A percentile compares a stretch with the other conserved stretches of the same genome.
Evolutionary conservation across 148 eudicot species (phyloP).

Genomic region (Chenopodium berlandieri): DNA sequence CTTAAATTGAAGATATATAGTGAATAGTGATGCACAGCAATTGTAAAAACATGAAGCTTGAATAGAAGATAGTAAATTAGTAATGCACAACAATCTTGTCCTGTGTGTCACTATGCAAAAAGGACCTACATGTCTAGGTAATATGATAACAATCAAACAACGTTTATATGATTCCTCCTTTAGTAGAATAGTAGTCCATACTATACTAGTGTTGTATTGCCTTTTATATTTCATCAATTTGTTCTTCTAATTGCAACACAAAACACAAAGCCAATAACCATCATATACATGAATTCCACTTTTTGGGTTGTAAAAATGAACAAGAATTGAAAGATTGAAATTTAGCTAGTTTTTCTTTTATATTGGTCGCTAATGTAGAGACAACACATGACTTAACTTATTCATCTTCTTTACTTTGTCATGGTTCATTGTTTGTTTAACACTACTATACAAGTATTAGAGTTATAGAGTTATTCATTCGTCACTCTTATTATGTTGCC

Average conservation of each 20-base stretch:
- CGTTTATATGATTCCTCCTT: neutral
- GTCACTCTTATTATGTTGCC: neutral
- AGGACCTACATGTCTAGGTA: neutral
- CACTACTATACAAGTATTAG: neutral
- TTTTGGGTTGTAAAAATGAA: neutral
- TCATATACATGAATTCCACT: neutral
- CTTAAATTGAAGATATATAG: too few species aligned
- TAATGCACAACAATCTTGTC: neutral
- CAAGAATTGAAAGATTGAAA: neutral
- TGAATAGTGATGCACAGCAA: too few species aligned
- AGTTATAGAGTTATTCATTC: neutral
- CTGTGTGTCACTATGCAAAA: neutral
- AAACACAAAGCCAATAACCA: neutral
- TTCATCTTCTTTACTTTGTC: neutral
- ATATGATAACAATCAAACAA: neutral
- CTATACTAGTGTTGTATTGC: neutral
- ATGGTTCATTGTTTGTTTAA: neutral
- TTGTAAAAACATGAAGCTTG: too few species aligned
- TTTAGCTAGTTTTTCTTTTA: neutral
- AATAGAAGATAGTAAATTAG: too few species aligned
- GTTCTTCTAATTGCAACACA: neutral
- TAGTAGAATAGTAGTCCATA: neutral
- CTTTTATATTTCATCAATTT: neutral
- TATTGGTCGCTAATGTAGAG: slow-evolving; percentile 14
- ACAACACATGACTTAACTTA: slow-evolving; percentile 8